Percentiles rank a stretch among this genome's conserved stretches.
Conservation (phyloP, 768 basidiomycete species). For the Xerocomellus amylosporus region DNA sequence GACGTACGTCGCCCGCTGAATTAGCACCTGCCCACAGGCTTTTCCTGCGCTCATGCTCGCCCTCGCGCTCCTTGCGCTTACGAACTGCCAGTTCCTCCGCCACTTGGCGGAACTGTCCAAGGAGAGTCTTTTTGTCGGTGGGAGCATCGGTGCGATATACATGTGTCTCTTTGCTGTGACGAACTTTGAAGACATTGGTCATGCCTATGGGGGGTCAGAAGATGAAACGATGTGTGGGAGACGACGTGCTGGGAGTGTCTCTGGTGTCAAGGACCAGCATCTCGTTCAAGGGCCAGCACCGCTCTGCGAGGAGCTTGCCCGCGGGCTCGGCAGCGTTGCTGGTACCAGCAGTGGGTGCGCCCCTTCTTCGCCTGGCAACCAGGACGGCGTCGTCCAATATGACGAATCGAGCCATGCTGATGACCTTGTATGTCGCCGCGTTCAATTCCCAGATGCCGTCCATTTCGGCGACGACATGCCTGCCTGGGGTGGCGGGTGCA, state of each 20-base stretch:
- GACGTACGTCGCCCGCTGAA: slow-evolving; percentile 42
- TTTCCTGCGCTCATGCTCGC: slow-evolving; percentile 86
- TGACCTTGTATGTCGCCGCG: slow-evolving; percentile 91
- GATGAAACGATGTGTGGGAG: not conserved
- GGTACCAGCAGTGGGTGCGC: slow-evolving; percentile 61
- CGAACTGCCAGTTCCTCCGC: slow-evolving; percentile 89
- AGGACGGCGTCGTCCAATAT: slow-evolving; percentile 89
- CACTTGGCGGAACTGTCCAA: slow-evolving; percentile 85
- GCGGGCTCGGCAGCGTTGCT: slow-evolving; percentile 53
- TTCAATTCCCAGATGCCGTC: slow-evolving; percentile 83
- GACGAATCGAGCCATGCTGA: slow-evolving; percentile 84
- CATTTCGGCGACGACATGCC: slow-evolving; percentile 87
- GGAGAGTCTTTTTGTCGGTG: slow-evolving; percentile 81
- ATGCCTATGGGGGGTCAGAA: slow-evolving; percentile 45
- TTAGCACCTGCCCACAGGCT: slow-evolving; percentile 58
- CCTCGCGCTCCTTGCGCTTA: slow-evolving; percentile 90
- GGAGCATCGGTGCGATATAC: slow-evolving; percentile 85
- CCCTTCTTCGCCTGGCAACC: slow-evolving; percentile 74
- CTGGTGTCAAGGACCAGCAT: slow-evolving; percentile 96
- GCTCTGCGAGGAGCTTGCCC: slow-evolving; percentile 86
- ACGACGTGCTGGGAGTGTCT: slow-evolving; percentile 78
- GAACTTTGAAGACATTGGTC: slow-evolving; percentile 96
- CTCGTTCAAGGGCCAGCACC: slow-evolving; percentile 91
- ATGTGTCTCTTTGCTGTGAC: slow-evolving; percentile 89
- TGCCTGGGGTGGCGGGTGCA: slow-evolving; percentile 84